These are phyloP conservation scores for Aspergillus sclerotiicarbonarius DNA, from an alignment of 495 filamentous ascomycete genomes.

Conservation along the genomic window DNA sequence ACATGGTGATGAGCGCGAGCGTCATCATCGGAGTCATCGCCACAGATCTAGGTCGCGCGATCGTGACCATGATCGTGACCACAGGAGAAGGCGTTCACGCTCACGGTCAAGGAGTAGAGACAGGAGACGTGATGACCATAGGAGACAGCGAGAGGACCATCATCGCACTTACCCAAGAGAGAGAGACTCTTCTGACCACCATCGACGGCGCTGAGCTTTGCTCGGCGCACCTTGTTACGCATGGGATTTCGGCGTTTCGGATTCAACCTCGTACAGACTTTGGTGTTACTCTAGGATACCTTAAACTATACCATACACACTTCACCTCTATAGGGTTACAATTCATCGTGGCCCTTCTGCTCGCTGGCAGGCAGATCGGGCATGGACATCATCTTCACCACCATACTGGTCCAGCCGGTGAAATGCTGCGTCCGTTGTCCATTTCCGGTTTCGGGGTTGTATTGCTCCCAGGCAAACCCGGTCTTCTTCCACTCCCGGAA, in stretches of 20 bases:
- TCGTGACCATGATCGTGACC: constrained; percentile 17
- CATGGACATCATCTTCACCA: constrained; percentile 98
- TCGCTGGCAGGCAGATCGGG: constrained; percentile 48
- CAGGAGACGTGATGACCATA: constrained; percentile 24
- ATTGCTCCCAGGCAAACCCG: constrained; percentile 98
- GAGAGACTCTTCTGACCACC: constrained; percentile 23
- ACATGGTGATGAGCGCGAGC: constrained; percentile 33
- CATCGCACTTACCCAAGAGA: constrained; percentile 27
- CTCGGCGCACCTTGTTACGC: not conserved
- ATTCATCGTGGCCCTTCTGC: constrained; percentile 39
- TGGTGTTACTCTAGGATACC: constrained; percentile 6
- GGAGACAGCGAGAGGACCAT: constrained; percentile 27
- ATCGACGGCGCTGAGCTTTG: constrained; percentile 25
- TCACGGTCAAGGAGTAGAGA: constrained; percentile 37
- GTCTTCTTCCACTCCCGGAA: constrained; percentile 85
- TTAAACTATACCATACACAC: constrained; percentile 23
- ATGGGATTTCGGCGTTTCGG: constrained; percentile 17
- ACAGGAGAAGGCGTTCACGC: constrained; percentile 23
- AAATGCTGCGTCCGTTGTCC: constrained; percentile 98
- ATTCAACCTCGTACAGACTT: constrained; percentile 13
- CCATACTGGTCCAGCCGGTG: constrained; percentile 95
- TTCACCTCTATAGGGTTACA: constrained; percentile 24
- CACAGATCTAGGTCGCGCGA: constrained; percentile 32
- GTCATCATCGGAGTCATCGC: constrained; percentile 33
- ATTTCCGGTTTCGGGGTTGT: constrained; percentile 86